Evolutionary conservation across 352 stramenopile genomes (phyloP), one percentile per base, ranked within the genome.

Genomic region (Pythium folliculosum): DNA sequence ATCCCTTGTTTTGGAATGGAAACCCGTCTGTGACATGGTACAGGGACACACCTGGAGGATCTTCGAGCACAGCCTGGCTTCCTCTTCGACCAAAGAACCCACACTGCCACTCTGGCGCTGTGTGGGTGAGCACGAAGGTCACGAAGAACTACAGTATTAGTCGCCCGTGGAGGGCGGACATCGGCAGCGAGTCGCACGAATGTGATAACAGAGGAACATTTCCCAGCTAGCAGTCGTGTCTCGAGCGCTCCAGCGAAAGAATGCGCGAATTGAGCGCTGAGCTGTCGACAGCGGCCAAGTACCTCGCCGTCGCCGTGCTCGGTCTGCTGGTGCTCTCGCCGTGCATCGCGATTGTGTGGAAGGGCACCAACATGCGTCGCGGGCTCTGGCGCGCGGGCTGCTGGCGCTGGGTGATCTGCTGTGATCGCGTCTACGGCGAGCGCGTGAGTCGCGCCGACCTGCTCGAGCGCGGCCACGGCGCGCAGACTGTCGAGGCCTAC

Each of bases 401-500:
- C 59, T 59, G 38, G 59, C 69, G 53, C 67, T 80, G 60, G 67
- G 80, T 53, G 73, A 70, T 71, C 78, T 77, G 61, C 70, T 72
- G 65, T 43, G 63, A 76, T 51, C 78, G 75, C 47, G 58, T 69
- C 43, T 54, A 81, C 62, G 54, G 38, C 62, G 27, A 66, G 51
- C 27, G 76, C 32, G 73, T 82, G 47, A 80, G 88, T 54, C 72
- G 77, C 35, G 60, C 72, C 22, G 83, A 91, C 35, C 45, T 64
- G 16, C 14, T 64, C 2, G 57, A 54, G 35, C 44, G 57, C 4
- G 25, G 44, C 19, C n/a, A 55, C 30, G 56, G 56, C 57, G 56
- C 88, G 59, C 81, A 74, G 48, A 86, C 76, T 52, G 65, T 89
- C 53, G 69, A 66, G 21, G 83, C 86, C 68, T 74, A 88, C 32